phyloP scores from a whole-genome alignment of 2,329 filamentous ascomycete species.

The Ophiocordyceps australis region DNA sequence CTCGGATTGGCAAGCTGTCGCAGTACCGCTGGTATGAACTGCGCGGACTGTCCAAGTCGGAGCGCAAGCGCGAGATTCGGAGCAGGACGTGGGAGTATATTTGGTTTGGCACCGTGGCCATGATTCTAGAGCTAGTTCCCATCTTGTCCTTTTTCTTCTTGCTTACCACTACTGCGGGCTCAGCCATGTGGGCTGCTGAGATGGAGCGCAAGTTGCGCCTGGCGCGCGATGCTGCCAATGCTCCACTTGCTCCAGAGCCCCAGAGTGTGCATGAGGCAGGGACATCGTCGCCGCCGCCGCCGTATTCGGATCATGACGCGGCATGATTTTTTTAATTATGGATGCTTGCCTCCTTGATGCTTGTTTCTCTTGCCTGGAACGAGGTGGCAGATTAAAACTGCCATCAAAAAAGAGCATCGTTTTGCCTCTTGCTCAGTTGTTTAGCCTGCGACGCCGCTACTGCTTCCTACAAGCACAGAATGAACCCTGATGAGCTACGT shows the following conservation, averaged over 20 bases:
- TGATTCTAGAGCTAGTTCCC: constrained; percentile 75
- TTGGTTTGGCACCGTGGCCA: constrained; percentile 79
- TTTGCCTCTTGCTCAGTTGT: no score
- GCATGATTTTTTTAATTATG: no score
- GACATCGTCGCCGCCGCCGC: constrained; percentile 7
- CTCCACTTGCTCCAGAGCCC: no score
- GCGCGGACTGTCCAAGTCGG: constrained; percentile 52
- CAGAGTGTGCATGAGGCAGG: constrained; percentile 5
- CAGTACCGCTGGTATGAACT: constrained; percentile 86
- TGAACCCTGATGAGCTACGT: no score
- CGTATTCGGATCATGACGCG: constrained; percentile 9
- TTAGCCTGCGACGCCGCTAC: no score
- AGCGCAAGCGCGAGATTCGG: constrained; percentile 52
- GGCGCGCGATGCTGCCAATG: no score
- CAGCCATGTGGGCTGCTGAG: constrained; percentile 70
- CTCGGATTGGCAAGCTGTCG: constrained; percentile 70
- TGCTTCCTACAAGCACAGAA: no score
- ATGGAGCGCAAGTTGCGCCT: no score
- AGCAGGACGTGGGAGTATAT: constrained; percentile 65
- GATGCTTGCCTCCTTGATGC: no score
- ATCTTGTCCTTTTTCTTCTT: constrained; percentile 89
- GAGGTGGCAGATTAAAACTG: no score
- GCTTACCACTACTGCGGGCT: constrained; percentile 68
- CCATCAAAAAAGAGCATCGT: no score
- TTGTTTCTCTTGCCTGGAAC: no score